Evolutionary conservation across 805 yeast genomes (phyloP).

Genomic region (Candida tallmaniae): DNA sequence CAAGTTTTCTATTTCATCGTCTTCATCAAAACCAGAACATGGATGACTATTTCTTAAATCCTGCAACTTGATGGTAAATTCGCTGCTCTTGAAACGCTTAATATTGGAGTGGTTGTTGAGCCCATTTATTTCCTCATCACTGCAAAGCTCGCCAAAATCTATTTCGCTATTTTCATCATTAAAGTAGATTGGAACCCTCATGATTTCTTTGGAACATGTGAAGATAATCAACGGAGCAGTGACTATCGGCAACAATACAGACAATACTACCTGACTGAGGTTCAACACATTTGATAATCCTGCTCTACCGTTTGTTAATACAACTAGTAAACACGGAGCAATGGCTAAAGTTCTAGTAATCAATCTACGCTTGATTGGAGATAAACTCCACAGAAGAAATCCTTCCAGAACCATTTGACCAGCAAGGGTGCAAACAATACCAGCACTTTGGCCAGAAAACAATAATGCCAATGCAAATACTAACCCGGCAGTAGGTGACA

Average conservation of each 20-base stretch:
- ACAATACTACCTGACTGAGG: conserved; percentile 76
- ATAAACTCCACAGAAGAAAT: conserved; percentile 70
- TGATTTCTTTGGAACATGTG: conserved; percentile 63
- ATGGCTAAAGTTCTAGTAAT: conserved; percentile 82
- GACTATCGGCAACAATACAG: conserved; percentile 78
- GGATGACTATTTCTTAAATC: conserved; percentile 39
- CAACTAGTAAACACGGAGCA: conserved; percentile 76
- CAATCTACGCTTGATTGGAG: conserved; percentile 78
- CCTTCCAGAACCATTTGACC: conserved; percentile 95
- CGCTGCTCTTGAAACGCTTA: conserved; percentile 26
- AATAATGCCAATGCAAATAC: conserved; percentile 85
- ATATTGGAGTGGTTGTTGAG: conserved; percentile 1
- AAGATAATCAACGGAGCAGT: conserved; percentile 84
- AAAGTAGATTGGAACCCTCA: conserved; percentile 49
- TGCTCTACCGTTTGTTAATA: conserved; percentile 68
- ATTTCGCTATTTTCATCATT: conserved; percentile 24
- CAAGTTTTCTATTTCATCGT: conserved; percentile 13
- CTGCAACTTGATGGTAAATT: conserved; percentile 38
- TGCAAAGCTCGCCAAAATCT: conserved; percentile 10
- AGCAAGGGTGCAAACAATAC: conserved; percentile 88
- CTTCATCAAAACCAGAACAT: conserved; percentile 40
- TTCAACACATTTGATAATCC: conserved; percentile 76
- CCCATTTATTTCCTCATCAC: conserved; percentile 1
- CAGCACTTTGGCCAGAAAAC: conserved; percentile 93
- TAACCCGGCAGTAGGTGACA: conserved; percentile 83